A percentile compares a stretch with the other conserved stretches of the same genome.
Evolutionary conservation across 2,329 filamentous ascomycete species (phyloP).

Genomic region (Cladosporium colombiae): DNA sequence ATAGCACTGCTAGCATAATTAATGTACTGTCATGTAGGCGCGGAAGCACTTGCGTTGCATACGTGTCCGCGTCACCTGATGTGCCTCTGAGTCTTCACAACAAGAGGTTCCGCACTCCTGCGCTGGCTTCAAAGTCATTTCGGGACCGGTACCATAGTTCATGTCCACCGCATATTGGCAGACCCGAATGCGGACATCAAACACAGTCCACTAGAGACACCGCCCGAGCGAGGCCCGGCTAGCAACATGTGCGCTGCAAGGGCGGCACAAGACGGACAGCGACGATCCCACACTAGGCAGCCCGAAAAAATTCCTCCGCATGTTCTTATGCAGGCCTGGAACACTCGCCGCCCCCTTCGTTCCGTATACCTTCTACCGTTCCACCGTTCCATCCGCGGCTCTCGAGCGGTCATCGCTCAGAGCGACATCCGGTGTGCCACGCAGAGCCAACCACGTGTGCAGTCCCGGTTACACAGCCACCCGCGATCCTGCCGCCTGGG

Average conservation of each 20-base stretch:
- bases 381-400: conserved; percentile 7
- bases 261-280: conserved; percentile 11
- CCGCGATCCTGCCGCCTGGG: conserved; percentile 20
- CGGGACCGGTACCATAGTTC: conserved; percentile 16
- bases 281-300: conserved; percentile 10
- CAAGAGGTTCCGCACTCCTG: not conserved
- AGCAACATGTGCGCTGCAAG: conserved; percentile 14
- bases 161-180: conserved; percentile 14
- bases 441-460: conserved; percentile 18
- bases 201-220: not conserved
- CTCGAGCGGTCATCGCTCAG: not conserved
- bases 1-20: not conserved
- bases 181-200: not conserved
- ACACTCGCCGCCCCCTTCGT: not conserved
- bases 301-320: conserved; percentile 11
- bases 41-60: not conserved
- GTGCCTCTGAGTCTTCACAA: conserved; percentile 7
- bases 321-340: conserved; percentile 20
- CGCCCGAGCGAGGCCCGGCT: conserved; percentile 9
- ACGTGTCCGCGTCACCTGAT: conserved; percentile 1
- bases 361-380: not conserved
- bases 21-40: not conserved
- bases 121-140: conserved; percentile 5
- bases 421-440: not conserved
- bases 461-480: conserved; percentile 5